Conservation (phyloP, 2,329 filamentous ascomycete genomes). For the Zasmidium cellare region DNA sequence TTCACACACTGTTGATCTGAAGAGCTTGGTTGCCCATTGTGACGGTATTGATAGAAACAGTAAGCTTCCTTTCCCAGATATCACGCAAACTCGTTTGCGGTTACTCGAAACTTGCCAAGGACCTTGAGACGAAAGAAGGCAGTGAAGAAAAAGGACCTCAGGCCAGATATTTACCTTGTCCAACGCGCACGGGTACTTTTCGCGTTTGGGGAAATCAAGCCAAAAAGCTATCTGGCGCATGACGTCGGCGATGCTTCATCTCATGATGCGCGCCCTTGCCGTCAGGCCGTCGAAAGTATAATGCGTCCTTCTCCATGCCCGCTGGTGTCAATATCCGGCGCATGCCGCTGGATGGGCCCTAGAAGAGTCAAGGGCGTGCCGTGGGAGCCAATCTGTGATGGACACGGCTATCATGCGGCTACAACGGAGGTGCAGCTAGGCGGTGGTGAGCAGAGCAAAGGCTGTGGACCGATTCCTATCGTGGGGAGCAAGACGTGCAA, state of each 20-base stretch:
- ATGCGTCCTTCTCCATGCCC: neutral
- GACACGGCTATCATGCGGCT: neutral
- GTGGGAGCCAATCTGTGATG: too few species aligned
- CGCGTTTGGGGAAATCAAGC: neutral
- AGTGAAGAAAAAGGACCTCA: neutral
- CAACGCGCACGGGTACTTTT: neutral
- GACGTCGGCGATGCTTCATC: slow-evolving; percentile 1
- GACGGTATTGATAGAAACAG: neutral
- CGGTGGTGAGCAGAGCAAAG: neutral
- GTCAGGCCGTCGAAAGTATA: slow-evolving; percentile 3
- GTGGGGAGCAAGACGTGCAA: neutral
- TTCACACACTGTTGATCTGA: slow-evolving; percentile 41
- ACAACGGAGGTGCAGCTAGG: neutral
- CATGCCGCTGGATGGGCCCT: neutral
- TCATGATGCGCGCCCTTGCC: neutral
- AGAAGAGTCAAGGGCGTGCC: too few species aligned
- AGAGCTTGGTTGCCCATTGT: slow-evolving; percentile 46
- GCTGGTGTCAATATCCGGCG: neutral
- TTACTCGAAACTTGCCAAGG: neutral
- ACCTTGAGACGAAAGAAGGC: neutral
- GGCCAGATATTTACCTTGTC: neutral
- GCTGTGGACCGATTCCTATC: neutral
- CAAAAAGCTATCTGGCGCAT: neutral
- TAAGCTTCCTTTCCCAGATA: neutral
- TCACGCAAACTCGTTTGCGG: neutral